A percentile compares a stretch with the other conserved stretches of the same genome.
Conservation (phyloP, 495 filamentous ascomycete genomes). For the Annulohypoxylon stygium region DNA sequence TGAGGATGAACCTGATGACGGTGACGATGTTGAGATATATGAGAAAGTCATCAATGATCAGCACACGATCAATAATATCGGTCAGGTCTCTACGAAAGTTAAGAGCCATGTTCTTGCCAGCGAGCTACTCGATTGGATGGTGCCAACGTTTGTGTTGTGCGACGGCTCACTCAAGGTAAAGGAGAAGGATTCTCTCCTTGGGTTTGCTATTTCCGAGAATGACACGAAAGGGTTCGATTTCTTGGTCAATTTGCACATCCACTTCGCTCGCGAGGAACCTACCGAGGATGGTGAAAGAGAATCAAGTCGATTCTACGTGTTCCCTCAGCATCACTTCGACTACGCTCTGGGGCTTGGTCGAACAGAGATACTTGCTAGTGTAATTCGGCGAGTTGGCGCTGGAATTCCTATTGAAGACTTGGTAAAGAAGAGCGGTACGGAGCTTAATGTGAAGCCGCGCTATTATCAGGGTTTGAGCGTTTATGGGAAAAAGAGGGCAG, state of each 20-base stretch:
- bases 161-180: conserved; percentile 33
- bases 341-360: conserved; percentile 51
- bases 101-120: conserved; percentile 69
- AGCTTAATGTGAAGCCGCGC: conserved; percentile 69
- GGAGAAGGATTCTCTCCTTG: conserved; percentile 27
- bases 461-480: conserved; percentile 81
- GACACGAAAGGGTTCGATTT: conserved; percentile 53
- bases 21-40: conserved; percentile 61
- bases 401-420: conserved; percentile 75
- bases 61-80: conserved; percentile 80
- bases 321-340: conserved; percentile 51
- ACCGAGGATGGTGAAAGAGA: conserved; percentile 39
- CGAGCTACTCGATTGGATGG: conserved; percentile 55
- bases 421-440: conserved; percentile 69
- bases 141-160: conserved; percentile 39
- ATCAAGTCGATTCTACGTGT: conserved; percentile 49
- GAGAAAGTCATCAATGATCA: conserved; percentile 66
- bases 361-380: conserved; percentile 56
- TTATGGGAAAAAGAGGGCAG: conserved; percentile 75
- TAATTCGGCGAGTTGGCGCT: conserved; percentile 66
- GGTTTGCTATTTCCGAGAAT: conserved; percentile 54
- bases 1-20: conserved; percentile 49
- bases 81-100: conserved; percentile 71
- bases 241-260: conserved; percentile 53
- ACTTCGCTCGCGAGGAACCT: conserved; percentile 46